phyloP scores from a whole-genome alignment of 768 basidiomycete genomes.

The Calocybe cyanea region DNA sequence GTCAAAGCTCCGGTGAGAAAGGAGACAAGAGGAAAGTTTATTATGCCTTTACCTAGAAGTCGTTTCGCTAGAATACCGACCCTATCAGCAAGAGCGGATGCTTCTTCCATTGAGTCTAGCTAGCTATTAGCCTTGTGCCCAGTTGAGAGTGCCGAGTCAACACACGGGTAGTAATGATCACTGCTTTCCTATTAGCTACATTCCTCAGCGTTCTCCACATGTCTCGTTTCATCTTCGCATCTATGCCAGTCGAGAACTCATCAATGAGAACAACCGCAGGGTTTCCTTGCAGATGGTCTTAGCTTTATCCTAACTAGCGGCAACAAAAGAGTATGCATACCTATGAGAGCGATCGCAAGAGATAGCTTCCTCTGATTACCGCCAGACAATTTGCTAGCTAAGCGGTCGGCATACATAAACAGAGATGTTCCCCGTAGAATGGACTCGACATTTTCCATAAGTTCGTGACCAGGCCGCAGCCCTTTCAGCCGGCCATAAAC shows the following conservation, averaged over 20 bases:
- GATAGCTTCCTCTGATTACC: constrained; percentile 78
- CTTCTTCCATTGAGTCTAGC: constrained; percentile 81
- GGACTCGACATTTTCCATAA: constrained; percentile 50
- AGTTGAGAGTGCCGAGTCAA: constrained; percentile 11
- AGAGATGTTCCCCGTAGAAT: constrained; percentile 60
- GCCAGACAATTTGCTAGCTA: constrained; percentile 73
- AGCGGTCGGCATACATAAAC: constrained; percentile 56
- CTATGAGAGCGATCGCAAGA: constrained; percentile 73
- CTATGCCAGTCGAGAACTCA: constrained; percentile 81
- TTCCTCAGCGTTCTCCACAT: constrained; percentile 75
- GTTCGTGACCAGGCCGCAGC: constrained; percentile 42
- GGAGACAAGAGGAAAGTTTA: too few relatives aligned
- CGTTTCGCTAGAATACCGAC: constrained; percentile 74
- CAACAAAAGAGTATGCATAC: constrained; percentile 22
- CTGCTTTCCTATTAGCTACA: constrained; percentile 63
- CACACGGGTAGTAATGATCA: constrained; percentile 70
- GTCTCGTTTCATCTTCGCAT: constrained; percentile 79
- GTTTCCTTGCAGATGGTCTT: constrained; percentile 53
- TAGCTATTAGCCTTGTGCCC: background rate
- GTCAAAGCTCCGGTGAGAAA: background rate
- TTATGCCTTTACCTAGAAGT: constrained; percentile 50
- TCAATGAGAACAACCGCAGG: constrained; percentile 77
- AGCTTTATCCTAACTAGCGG: background rate
- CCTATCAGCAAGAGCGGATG: constrained; percentile 69
- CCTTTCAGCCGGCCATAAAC: constrained; percentile 77